Percentiles rank a stretch among this genome's conserved stretches.
Conservation (phyloP, 1,139 yeast genomes). For the Magnusiomyces suaveolens region DNA sequence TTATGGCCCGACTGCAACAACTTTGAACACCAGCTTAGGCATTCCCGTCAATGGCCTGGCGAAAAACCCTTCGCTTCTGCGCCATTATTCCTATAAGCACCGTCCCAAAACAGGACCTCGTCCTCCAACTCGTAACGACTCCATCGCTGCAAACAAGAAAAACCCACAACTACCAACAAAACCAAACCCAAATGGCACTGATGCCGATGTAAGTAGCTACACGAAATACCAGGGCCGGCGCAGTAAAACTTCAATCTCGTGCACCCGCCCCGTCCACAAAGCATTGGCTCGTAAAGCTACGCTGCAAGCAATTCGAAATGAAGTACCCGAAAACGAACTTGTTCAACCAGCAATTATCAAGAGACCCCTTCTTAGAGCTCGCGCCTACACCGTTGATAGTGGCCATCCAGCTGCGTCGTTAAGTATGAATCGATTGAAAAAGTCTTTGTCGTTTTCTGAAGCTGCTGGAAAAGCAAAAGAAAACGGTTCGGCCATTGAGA, state of each 20-base stretch:
- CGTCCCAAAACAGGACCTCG: background rate
- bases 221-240: background rate
- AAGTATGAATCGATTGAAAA: too few species aligned
- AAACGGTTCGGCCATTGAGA: too few species aligned
- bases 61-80: background rate
- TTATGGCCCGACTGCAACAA: background rate
- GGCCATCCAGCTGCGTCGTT: background rate
- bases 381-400: background rate
- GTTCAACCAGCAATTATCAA: background rate
- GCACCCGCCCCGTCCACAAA: background rate
- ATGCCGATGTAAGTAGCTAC: background rate
- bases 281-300: background rate
- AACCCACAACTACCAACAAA: background rate
- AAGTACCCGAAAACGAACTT: background rate
- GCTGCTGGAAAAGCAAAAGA: too few species aligned
- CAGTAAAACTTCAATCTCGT: background rate
- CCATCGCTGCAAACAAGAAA: background rate
- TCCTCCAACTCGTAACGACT: background rate
- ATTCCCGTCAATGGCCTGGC: background rate
- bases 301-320: background rate
- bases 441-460: background rate
- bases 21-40: background rate
- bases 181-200: background rate
- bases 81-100: background rate
- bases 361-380: too few species aligned